Evolutionary conservation across 192 early-diverging fungal genomes (phyloP).

Genomic region (Kickxella alabastrina): DNA sequence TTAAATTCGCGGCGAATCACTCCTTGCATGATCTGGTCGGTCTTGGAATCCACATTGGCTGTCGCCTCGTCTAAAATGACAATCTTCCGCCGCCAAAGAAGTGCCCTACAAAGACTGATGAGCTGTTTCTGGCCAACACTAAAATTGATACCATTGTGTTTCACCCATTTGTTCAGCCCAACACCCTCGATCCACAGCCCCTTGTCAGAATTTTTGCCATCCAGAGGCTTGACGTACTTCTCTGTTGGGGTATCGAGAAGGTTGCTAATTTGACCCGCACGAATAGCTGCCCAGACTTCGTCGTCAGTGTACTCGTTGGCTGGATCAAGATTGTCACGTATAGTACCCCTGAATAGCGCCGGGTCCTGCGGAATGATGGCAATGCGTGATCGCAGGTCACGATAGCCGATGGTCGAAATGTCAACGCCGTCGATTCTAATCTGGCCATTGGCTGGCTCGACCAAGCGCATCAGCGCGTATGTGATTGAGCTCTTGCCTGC

Average conservation of each 20-base stretch:
- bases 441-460: constrained; percentile 55
- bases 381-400: constrained; percentile 54
- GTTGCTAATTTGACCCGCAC: constrained; percentile 60
- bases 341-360: constrained; percentile 59
- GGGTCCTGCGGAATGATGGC: constrained; percentile 86
- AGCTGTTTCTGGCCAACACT: constrained; percentile 79
- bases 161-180: constrained; percentile 28
- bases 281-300: constrained; percentile 66
- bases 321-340: constrained; percentile 55
- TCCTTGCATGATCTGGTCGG: constrained; percentile 64
- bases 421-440: constrained; percentile 63
- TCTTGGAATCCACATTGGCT: constrained; percentile 57
- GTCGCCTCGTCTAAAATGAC: constrained; percentile 82
- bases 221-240: constrained; percentile 40
- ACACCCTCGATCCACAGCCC: background rate
- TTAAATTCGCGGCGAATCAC: constrained; percentile 65
- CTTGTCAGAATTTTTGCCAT: constrained; percentile 53
- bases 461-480: background rate
- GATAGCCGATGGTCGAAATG: constrained; percentile 43
- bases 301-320: constrained; percentile 36
- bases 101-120: constrained; percentile 45
- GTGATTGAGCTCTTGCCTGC: constrained; percentile 63
- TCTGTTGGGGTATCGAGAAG: background rate
- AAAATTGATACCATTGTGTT: constrained; percentile 68
- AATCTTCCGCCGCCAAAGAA: background rate